Conservation (phyloP, 306 rosid genomes). For the Ceratonia siliqua region DNA sequence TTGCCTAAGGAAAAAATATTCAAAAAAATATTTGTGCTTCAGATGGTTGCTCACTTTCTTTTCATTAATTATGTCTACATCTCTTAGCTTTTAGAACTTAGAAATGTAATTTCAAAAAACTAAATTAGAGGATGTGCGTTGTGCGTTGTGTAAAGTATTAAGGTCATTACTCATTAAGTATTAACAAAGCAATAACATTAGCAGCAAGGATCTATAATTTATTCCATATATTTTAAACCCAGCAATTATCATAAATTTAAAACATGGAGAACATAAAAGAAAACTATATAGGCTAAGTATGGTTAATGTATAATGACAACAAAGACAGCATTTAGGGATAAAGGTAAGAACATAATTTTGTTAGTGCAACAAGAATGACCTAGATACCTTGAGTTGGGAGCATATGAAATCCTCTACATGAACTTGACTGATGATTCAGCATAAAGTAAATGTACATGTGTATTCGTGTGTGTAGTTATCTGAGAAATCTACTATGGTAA, state of each 20-base stretch:
- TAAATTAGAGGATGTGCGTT: too few species aligned
- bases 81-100: too few species aligned
- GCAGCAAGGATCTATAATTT: constrained; percentile 90
- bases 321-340: constrained; percentile 2
- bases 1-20: too few species aligned
- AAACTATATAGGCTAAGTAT: not conserved
- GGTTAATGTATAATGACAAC: not conserved
- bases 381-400: constrained; percentile 15
- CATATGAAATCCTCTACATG: constrained; percentile 12
- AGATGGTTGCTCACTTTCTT: too few species aligned
- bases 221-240: constrained; percentile 15
- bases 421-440: not conserved
- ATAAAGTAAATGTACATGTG: not conserved
- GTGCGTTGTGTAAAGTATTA: too few species aligned
- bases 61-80: too few species aligned
- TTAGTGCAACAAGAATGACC: not conserved
- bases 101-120: too few species aligned
- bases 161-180: too few species aligned
- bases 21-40: too few species aligned
- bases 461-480: not conserved
- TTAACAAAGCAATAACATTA: constrained; percentile 70
- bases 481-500: not conserved
- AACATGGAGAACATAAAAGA: constrained; percentile 26
- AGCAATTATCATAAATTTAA: not conserved
- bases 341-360: not conserved